phyloP scores from a whole-genome alignment of 169 alveolate genomes.

The Perkinsus marinus region DNA sequence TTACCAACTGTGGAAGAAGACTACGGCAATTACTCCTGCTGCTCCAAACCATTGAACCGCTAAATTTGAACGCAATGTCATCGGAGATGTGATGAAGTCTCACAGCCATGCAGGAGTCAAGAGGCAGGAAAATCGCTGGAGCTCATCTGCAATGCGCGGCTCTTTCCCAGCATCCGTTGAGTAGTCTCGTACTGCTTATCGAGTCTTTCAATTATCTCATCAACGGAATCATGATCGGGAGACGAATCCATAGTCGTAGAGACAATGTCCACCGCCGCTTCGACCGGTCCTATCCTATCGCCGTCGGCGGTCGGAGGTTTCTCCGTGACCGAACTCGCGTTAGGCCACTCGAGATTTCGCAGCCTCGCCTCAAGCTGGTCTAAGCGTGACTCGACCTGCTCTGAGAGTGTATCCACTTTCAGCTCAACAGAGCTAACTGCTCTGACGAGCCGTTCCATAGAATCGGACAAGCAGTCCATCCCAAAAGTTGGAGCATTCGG shows the following conservation, averaged over 20 bases:
- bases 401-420: background rate
- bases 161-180: background rate
- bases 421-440: background rate
- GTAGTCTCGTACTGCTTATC: background rate
- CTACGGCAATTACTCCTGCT: too few relatives aligned
- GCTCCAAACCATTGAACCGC: too few relatives aligned
- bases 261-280: background rate
- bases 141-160: background rate
- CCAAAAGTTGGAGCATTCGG: background rate
- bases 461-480: background rate
- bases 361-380: background rate
- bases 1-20: too few relatives aligned
- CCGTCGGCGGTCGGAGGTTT: too few relatives aligned
- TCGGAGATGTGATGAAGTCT: too few relatives aligned
- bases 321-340: too few relatives aligned
- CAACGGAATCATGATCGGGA: background rate
- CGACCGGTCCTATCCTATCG: background rate
- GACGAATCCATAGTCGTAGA: background rate
- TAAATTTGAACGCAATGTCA: too few relatives aligned
- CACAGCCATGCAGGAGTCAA: too few relatives aligned
- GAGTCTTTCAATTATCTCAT: background rate
- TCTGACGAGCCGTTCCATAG: background rate
- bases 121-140: too few relatives aligned
- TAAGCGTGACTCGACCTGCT: background rate
- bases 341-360: background rate